phyloP scores from a whole-genome alignment of 108 stramenopile species.

The Cyclostephanos invisitatus region DNA sequence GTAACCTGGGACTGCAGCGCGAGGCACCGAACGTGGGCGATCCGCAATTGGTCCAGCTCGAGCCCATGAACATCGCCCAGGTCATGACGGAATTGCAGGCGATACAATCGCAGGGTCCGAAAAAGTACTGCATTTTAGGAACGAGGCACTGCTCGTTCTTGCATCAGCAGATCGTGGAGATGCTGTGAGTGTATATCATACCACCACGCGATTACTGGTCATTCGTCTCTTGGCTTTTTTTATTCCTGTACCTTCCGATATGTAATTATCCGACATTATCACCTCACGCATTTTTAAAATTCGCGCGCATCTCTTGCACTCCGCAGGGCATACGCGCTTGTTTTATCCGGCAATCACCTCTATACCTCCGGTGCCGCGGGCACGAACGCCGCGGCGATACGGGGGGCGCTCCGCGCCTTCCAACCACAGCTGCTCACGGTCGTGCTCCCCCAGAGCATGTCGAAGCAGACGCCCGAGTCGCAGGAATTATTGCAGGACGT shows the following conservation, averaged over 20 bases:
- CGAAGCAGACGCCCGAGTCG: constrained; percentile 83
- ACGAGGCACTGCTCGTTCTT: constrained; percentile 93
- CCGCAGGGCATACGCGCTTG: constrained; percentile 86
- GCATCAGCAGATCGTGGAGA: constrained; percentile 94
- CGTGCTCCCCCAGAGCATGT: constrained; percentile 86
- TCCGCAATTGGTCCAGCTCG: constrained; percentile 69
- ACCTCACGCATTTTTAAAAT: background rate
- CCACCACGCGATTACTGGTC: no score
- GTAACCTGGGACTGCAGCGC: constrained; percentile 39
- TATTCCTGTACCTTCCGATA: background rate
- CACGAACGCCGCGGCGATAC: constrained; percentile 87
- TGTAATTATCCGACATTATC: background rate
- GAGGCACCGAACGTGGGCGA: constrained; percentile 58
- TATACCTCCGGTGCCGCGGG: constrained; percentile 92
- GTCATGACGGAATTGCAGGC: constrained; percentile 90
- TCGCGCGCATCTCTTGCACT: background rate
- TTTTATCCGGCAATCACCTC: constrained; percentile 91
- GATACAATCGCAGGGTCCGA: constrained; percentile 89
- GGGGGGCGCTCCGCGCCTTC: constrained; percentile 89
- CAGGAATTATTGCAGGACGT: constrained; percentile 84
- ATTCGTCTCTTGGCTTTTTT: no score
- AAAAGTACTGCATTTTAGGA: constrained; percentile 93
- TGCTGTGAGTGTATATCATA: constrained; percentile 75
- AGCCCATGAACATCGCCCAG: constrained; percentile 70
- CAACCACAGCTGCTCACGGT: constrained; percentile 88